These are phyloP conservation scores for Yamadazyma sp. DNA, from an alignment of 1,139 yeast genomes.

Conservation along the genomic window DNA sequence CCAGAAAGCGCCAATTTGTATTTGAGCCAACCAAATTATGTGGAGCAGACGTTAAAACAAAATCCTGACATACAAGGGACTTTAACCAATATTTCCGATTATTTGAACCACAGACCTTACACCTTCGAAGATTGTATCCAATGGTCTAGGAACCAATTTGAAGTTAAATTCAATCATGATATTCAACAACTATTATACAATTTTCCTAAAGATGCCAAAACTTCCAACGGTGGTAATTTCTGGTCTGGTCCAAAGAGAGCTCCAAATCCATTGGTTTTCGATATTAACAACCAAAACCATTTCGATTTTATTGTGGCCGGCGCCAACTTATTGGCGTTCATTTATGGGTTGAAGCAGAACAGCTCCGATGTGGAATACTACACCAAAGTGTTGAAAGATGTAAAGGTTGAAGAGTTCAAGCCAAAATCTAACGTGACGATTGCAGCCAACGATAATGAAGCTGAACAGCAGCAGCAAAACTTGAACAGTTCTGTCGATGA, in stretches of 20 bases:
- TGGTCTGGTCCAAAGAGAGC: constrained; percentile 99
- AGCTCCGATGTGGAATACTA: constrained; percentile 44
- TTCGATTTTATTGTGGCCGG: constrained; percentile 82
- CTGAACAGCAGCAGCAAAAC: constrained; percentile 67
- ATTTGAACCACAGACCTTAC: constrained; percentile 79
- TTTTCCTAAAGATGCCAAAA: constrained; percentile 91
- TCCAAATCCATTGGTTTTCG: constrained; percentile 80
- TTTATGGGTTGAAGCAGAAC: constrained; percentile 75
- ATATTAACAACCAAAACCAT: constrained; percentile 73
- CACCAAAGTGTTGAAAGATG: constrained; percentile 51
- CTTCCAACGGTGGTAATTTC: constrained; percentile 88
- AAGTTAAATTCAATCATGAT: constrained; percentile 78
- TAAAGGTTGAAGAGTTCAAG: constrained; percentile 45
- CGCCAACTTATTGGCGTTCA: constrained; percentile 87
- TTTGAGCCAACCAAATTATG: constrained; percentile 87
- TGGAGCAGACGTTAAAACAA: constrained; percentile 87
- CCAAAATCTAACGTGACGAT: constrained; percentile 80
- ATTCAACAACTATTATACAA: constrained; percentile 86
- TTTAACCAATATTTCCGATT: constrained; percentile 71
- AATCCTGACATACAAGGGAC: constrained; percentile 89
- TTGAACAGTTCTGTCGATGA: constrained; percentile 55
- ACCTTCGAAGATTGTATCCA: constrained; percentile 89
- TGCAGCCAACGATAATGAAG: constrained; percentile 86
- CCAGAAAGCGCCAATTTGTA: constrained; percentile 93
- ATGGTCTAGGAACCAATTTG: constrained; percentile 94